phyloP scores from a whole-genome alignment of 2,329 filamentous ascomycete genomes.

The Domatiomyces catenatus region DNA sequence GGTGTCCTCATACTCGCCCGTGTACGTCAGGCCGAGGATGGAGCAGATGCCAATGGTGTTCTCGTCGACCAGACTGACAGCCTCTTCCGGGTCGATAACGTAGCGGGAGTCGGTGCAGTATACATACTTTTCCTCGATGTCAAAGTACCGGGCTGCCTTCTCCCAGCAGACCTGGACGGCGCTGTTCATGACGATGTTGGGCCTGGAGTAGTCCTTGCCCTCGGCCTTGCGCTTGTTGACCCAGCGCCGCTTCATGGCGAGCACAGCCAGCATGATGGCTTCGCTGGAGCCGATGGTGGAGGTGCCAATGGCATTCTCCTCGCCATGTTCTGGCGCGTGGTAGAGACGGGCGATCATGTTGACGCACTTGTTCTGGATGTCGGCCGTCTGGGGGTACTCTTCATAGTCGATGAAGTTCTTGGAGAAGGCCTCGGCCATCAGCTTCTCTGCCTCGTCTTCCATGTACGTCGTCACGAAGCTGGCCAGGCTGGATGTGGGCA shows the following conservation, averaged over 20 bases:
- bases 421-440: constrained; percentile 81
- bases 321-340: constrained; percentile 51
- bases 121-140: constrained; percentile 75
- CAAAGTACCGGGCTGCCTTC: constrained; percentile 78
- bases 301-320: constrained; percentile 60
- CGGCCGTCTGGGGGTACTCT: constrained; percentile 65
- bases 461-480: constrained; percentile 95
- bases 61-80: constrained; percentile 47
- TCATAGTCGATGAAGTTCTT: constrained; percentile 95
- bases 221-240: constrained; percentile 69
- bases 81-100: constrained; percentile 48
- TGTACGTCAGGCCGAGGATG: constrained; percentile 87
- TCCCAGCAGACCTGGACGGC: constrained; percentile 97
- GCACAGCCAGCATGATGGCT: constrained; percentile 35
- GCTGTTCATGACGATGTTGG: constrained; percentile 91
- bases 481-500: constrained; percentile 46
- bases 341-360: constrained; percentile 83
- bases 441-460: constrained; percentile 91
- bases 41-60: constrained; percentile 80
- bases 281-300: constrained; percentile 83
- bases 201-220: constrained; percentile 63
- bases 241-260: constrained; percentile 95
- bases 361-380: constrained; percentile 83
- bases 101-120: constrained; percentile 47
- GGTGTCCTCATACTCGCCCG: constrained; percentile 87